Percentiles rank a stretch among this genome's conserved stretches.
These are phyloP conservation scores for Gaeumannomyces tritici DNA, from an alignment of 2,329 filamentous ascomycete genomes.

Conservation along the genomic window DNA sequence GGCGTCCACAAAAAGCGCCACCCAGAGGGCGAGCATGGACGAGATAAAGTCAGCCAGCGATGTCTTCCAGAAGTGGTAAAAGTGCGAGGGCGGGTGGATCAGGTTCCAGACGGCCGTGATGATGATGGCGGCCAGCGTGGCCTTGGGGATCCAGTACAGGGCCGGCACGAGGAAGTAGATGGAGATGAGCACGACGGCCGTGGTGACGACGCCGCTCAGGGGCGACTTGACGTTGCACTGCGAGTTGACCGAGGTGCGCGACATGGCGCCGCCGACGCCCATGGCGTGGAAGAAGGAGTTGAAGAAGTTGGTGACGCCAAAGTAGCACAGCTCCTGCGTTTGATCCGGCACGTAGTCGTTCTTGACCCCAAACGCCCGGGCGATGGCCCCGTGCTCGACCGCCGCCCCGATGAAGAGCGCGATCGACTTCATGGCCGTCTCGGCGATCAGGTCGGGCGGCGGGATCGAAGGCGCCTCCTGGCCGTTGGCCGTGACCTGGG, in stretches of 20 bases:
- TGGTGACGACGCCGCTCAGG: constrained; percentile 49
- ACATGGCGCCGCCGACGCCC: constrained; percentile 57
- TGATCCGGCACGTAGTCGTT: constrained; percentile 56
- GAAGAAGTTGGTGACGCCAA: constrained; percentile 52
- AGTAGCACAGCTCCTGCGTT: constrained; percentile 55
- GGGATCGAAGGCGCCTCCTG: constrained; percentile 41
- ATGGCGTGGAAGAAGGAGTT: constrained; percentile 57
- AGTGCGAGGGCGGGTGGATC: constrained; percentile 46
- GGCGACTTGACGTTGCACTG: constrained; percentile 53
- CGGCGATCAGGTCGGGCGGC: constrained; percentile 34
- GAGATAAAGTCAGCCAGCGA: constrained; percentile 56
- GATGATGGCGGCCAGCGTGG: constrained; percentile 56
- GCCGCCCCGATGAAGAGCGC: constrained; percentile 52
- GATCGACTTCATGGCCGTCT: constrained; percentile 43
- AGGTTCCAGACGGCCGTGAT: constrained; percentile 56
- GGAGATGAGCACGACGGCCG: constrained; percentile 50
- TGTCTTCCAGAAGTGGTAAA: constrained; percentile 55
- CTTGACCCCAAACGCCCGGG: constrained; percentile 50
- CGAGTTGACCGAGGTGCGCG: constrained; percentile 57
- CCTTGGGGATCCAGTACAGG: constrained; percentile 59
- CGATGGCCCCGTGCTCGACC: constrained; percentile 56
- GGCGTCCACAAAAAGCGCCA: constrained; percentile 51
- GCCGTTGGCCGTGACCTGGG: constrained; percentile 45
- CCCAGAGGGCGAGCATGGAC: constrained; percentile 54
- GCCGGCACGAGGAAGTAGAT: constrained; percentile 51